Percentiles rank a stretch among this genome's conserved stretches.
These are phyloP conservation scores for Cerioporus squamosus DNA, from an alignment of 1,284 basidiomycete genomes.

Conservation along the genomic window DNA sequence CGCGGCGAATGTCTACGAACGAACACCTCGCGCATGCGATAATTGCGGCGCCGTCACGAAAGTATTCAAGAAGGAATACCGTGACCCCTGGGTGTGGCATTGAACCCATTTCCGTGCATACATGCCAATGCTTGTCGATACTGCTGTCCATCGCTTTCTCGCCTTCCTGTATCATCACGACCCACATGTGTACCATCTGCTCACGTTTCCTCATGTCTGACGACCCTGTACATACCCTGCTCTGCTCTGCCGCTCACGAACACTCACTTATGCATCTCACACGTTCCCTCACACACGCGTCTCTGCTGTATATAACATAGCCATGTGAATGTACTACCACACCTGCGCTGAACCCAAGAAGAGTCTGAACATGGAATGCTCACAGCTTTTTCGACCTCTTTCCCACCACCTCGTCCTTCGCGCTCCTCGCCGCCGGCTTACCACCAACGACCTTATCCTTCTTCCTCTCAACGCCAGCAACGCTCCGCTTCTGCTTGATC, in stretches of 20 bases:
- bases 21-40: slow-evolving; percentile 34
- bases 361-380: neutral
- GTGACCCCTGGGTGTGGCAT: slow-evolving; percentile 26
- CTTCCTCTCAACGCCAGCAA: slow-evolving; percentile 56
- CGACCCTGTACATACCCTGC: slow-evolving; percentile 10
- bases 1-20: slow-evolving; percentile 34
- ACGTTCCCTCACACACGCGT: neutral
- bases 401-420: slow-evolving; percentile 58
- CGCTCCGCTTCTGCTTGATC: slow-evolving; percentile 54
- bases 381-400: slow-evolving; percentile 31
- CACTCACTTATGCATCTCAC: neutral
- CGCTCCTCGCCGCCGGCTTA: slow-evolving; percentile 47
- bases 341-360: neutral
- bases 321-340: neutral
- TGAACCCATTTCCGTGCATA: slow-evolving; percentile 1
- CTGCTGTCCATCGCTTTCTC: slow-evolving; percentile 3
- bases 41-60: slow-evolving; percentile 38
- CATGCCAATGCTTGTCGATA: neutral
- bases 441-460: slow-evolving; percentile 55
- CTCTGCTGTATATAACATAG: neutral
- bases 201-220: slow-evolving; percentile 14
- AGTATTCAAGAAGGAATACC: slow-evolving; percentile 33
- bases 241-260: neutral
- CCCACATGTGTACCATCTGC: slow-evolving; percentile 12
- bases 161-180: slow-evolving; percentile 12